phyloP scores from a whole-genome alignment of 345 rosid genomes.

The Clarkia xantiana region DNA sequence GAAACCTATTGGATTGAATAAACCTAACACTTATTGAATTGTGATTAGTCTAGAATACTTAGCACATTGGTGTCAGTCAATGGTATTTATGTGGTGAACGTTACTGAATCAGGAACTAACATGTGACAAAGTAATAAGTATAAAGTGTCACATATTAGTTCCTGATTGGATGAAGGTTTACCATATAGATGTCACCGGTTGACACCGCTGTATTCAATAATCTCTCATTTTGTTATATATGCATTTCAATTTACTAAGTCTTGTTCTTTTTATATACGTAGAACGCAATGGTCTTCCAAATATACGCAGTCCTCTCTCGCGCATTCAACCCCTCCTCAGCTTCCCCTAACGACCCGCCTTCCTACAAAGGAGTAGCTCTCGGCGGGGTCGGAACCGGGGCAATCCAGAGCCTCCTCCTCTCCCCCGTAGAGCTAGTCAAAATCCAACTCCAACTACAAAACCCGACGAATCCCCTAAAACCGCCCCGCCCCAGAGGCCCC shows the following conservation, averaged over 20 bases:
- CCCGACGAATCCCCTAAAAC: conserved; percentile 7
- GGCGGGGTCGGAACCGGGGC: conserved; percentile 89
- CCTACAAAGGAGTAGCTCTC: conserved; percentile 71
- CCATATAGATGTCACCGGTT: too few species aligned
- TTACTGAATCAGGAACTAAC: too few species aligned
- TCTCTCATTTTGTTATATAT: neutral
- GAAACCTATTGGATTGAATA: too few species aligned
- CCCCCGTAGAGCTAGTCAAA: conserved; percentile 77
- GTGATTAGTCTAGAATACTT: too few species aligned
- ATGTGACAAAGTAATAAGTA: too few species aligned
- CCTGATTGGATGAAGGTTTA: too few species aligned
- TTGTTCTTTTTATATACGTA: neutral
- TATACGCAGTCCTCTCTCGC: conserved; percentile 68
- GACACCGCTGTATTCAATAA: too few species aligned
- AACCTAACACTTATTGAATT: too few species aligned
- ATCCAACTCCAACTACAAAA: conserved; percentile 71
- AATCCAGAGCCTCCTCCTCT: conserved; percentile 56
- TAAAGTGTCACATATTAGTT: too few species aligned
- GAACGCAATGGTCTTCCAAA: conserved; percentile 66
- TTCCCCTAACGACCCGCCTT: conserved; percentile 48
- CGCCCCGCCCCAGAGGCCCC: conserved; percentile 29
- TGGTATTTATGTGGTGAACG: too few species aligned
- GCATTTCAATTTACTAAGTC: neutral
- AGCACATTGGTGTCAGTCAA: too few species aligned
- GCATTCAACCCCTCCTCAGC: conserved; percentile 46